A percentile compares a stretch with the other conserved stretches of the same genome.
These are phyloP conservation scores for Penicillium oxalicum DNA, from an alignment of 2,329 filamentous ascomycete species.

Conservation along the genomic window DNA sequence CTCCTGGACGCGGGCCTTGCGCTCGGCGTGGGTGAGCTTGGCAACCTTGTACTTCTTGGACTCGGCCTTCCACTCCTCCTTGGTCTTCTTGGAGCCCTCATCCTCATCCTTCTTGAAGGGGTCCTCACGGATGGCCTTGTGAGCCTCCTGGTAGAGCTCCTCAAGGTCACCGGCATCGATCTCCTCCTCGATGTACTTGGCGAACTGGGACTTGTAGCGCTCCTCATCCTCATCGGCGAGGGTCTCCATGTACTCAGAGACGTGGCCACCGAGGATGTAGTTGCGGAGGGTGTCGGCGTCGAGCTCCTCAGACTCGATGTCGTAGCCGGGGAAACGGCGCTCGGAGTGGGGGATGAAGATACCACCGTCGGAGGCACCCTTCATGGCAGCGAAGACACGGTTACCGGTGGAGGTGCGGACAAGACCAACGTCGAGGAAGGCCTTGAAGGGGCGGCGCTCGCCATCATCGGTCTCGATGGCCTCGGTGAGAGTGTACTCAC, in stretches of 20 bases:
- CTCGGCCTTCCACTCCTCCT: conserved; percentile 95
- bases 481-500: conserved; percentile 95
- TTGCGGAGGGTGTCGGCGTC: conserved; percentile 94
- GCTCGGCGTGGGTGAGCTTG: conserved; percentile 81
- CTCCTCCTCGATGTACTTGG: conserved; percentile 94
- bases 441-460: conserved; percentile 95
- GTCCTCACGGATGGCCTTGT: conserved; percentile 95
- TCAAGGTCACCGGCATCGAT: conserved; percentile 94
- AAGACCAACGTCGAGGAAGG: conserved; percentile 96
- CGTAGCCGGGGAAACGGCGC: conserved; percentile 98
- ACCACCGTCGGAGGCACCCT: conserved; percentile 98
- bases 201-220: conserved; percentile 98
- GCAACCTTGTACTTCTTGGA: conserved; percentile 76
- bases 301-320: conserved; percentile 96
- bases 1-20: conserved; percentile 73
- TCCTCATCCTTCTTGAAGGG: conserved; percentile 86
- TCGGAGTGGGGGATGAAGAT: conserved; percentile 96
- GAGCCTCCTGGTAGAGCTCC: conserved; percentile 91
- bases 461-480: conserved; percentile 84
- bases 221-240: conserved; percentile 99
- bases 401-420: conserved; percentile 95
- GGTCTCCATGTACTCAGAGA: conserved; percentile 99
- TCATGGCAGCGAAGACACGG: conserved; percentile 98
- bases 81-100: conserved; percentile 81
- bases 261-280: conserved; percentile 98